Conservation (phyloP, 2,329 filamentous ascomycete genomes). For the Alternaria postmessia region DNA sequence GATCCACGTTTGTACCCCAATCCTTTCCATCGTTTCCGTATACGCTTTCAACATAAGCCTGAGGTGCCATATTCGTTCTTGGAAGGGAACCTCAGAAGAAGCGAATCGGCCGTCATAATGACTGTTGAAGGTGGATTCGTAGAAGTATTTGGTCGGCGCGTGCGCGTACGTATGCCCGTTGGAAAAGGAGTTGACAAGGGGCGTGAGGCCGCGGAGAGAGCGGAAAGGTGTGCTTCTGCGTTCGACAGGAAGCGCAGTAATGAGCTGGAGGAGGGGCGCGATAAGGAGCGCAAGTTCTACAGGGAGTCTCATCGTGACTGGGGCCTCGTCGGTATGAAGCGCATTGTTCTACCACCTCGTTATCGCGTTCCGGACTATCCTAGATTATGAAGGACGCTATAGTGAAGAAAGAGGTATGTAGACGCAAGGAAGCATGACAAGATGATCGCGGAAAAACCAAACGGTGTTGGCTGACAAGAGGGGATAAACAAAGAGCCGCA, state of each 20-base stretch:
- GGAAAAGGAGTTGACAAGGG: conserved; percentile 29
- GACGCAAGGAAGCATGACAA: background rate
- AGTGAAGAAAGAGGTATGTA: background rate
- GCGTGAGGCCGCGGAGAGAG: conserved; percentile 28
- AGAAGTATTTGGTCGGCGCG: conserved; percentile 43
- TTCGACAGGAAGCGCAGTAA: conserved; percentile 15
- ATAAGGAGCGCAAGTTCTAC: conserved; percentile 4
- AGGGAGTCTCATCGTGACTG: conserved; percentile 12
- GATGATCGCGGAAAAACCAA: background rate
- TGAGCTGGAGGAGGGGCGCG: background rate
- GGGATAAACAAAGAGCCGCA: background rate
- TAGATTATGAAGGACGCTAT: background rate
- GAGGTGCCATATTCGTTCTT: conserved; percentile 59
- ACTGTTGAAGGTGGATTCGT: conserved; percentile 57
- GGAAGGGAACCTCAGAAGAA: conserved; percentile 53
- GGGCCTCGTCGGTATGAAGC: conserved; percentile 6
- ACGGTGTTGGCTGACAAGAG: background rate
- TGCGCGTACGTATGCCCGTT: conserved; percentile 16
- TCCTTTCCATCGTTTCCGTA: conserved; percentile 63
- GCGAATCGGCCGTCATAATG: conserved; percentile 68
- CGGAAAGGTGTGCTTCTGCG: conserved; percentile 15
- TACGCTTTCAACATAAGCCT: conserved; percentile 64
- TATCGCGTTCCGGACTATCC: background rate
- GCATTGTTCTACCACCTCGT: conserved; percentile 6
- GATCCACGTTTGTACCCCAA: conserved; percentile 68